phyloP scores from a whole-genome alignment of 345 rosid species.

The Mangifera indica region DNA sequence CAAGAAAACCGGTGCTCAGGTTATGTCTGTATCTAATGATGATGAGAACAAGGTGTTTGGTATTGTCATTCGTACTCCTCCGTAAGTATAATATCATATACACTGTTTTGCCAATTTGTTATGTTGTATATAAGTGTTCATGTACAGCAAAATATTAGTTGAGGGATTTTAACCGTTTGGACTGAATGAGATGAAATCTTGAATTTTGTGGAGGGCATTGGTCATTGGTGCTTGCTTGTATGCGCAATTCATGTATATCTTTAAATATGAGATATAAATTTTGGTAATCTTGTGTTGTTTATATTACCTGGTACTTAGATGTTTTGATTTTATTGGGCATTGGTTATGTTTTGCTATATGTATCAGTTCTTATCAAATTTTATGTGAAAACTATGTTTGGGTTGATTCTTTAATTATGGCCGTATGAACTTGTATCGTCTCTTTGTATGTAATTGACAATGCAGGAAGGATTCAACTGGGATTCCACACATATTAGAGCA shows the following conservation, averaged over 20 bases:
- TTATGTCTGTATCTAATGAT: slow-evolving; percentile 86
- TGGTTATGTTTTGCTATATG: background rate
- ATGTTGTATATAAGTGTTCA: background rate
- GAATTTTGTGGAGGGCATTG: too few species aligned
- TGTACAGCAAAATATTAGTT: background rate
- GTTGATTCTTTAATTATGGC: background rate
- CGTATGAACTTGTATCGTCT: slow-evolving; percentile 4
- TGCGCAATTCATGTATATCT: background rate
- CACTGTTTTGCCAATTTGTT: background rate
- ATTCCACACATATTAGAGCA: slow-evolving; percentile 98
- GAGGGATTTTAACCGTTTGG: background rate
- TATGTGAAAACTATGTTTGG: background rate
- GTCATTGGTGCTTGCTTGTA: background rate
- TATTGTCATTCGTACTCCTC: slow-evolving; percentile 84
- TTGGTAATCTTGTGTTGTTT: too few species aligned
- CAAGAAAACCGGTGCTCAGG: slow-evolving; percentile 88
- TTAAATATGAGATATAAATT: too few species aligned
- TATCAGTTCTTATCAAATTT: background rate
- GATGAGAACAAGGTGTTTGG: slow-evolving; percentile 93
- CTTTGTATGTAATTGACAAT: slow-evolving; percentile 19
- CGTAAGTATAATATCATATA: slow-evolving; percentile 45
- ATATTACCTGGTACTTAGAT: background rate
- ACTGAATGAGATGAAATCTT: background rate
- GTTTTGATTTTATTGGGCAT: too few species aligned
- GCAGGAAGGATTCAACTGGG: slow-evolving; percentile 95